Evolutionary conservation across 2,329 filamentous ascomycete species (phyloP).

Genomic region (Colletotrichum siamense): DNA sequence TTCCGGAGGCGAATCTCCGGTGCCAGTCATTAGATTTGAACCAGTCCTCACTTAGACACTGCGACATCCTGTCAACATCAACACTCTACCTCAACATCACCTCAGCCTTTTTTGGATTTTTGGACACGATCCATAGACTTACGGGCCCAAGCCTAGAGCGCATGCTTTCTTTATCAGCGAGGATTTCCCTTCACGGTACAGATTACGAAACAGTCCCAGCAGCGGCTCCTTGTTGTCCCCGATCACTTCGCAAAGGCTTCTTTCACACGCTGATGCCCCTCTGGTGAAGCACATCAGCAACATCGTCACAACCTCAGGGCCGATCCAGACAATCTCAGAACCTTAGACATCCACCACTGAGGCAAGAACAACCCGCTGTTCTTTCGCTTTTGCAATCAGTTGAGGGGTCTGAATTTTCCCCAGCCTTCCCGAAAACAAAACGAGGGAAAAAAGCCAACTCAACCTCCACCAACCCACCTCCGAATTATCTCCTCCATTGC

Average conservation of each 20-base stretch:
- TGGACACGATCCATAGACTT: conserved; percentile 17
- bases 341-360: background rate
- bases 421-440: background rate
- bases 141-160: conserved; percentile 8
- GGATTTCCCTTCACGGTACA: background rate
- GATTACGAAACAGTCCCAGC: background rate
- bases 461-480: background rate
- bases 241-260: background rate
- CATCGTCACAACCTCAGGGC: background rate
- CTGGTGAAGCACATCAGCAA: background rate
- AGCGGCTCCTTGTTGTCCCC: background rate
- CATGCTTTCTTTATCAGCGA: conserved; percentile 19
- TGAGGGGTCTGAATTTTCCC: background rate
- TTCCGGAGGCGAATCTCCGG: background rate
- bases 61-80: background rate
- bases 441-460: background rate
- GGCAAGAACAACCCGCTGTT: background rate
- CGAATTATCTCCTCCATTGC: background rate
- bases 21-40: background rate
- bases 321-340: background rate
- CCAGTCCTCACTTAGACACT: background rate
- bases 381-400: background rate
- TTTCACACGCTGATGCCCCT: background rate
- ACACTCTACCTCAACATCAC: background rate
- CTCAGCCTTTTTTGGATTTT: background rate